Conservation (phyloP, 768 basidiomycete genomes). For the Filobasidium wieringae region DNA sequence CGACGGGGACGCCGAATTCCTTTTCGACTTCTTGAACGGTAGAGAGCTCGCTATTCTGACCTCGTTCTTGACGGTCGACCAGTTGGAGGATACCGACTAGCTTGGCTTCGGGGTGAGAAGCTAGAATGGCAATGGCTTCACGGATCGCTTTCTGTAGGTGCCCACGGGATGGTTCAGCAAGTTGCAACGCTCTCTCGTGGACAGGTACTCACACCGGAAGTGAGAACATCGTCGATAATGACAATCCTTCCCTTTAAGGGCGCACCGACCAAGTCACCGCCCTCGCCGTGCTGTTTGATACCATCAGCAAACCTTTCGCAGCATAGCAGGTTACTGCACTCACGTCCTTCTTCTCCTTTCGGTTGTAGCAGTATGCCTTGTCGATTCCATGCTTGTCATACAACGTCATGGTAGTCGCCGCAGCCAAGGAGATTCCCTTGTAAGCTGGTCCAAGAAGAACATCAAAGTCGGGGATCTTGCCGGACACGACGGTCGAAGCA, state of each 20-base stretch:
- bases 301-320: not conserved
- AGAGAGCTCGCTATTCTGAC: conserved; percentile 50
- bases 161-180: not conserved
- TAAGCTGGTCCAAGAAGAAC: conserved; percentile 94
- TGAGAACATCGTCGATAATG: conserved; percentile 93
- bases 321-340: no score
- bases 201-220: conserved; percentile 39
- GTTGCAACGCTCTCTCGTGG: not conserved
- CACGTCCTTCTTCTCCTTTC: conserved; percentile 81
- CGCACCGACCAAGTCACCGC: conserved; percentile 78
- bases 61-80: conserved; percentile 77
- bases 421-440: conserved; percentile 90
- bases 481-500: conserved; percentile 59
- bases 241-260: conserved; percentile 68
- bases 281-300: conserved; percentile 62
- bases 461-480: conserved; percentile 52
- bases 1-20: conserved; percentile 59
- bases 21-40: conserved; percentile 73
- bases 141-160: conserved; percentile 71
- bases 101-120: conserved; percentile 49
- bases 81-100: conserved; percentile 80
- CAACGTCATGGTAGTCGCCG: conserved; percentile 65
- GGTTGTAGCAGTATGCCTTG: conserved; percentile 79
- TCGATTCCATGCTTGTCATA: conserved; percentile 52
- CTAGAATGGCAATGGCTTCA: conserved; percentile 64